Conservation (phyloP, 164 flowering plant genomes). For the Echeveria elegans region DNA sequence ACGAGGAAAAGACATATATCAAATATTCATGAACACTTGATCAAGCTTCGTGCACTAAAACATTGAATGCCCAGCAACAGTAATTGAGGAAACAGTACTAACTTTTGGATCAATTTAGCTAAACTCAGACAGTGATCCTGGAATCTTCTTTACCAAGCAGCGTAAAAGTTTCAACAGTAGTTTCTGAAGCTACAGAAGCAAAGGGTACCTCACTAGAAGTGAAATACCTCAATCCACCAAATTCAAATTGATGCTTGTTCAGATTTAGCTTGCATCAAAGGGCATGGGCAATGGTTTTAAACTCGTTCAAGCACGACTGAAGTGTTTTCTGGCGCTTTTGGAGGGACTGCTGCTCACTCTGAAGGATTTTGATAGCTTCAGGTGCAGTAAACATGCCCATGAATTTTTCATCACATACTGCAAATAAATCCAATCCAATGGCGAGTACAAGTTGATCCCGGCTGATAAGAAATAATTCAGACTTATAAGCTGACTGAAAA, state of each 20-base stretch:
- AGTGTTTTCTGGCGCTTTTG: slow-evolving; percentile 86
- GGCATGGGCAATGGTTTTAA: slow-evolving; percentile 65
- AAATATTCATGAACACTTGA: no score
- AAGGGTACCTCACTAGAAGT: background rate
- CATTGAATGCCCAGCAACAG: no score
- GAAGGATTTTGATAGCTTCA: slow-evolving; percentile 70
- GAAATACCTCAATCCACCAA: background rate
- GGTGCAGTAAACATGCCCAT: slow-evolving; percentile 99
- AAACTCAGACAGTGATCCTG: no score
- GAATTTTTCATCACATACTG: slow-evolving; percentile 83
- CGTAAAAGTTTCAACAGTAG: no score
- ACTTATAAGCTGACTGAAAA: background rate
- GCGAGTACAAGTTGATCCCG: slow-evolving; percentile 75
- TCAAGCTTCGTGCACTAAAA: no score
- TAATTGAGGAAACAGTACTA: no score
- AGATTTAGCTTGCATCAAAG: slow-evolving; percentile 28
- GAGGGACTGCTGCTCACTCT: slow-evolving; percentile 66
- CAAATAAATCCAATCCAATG: slow-evolving; percentile 82
- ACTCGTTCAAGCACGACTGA: slow-evolving; percentile 83
- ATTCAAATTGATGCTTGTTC: background rate
- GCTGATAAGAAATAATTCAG: slow-evolving; percentile 24
- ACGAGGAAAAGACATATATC: no score
- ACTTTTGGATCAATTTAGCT: no score
- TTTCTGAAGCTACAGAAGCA: background rate
- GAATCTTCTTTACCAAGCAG: no score